phyloP scores from a whole-genome alignment of 306 rosid species.

The Prunus kanzakura region DNA sequence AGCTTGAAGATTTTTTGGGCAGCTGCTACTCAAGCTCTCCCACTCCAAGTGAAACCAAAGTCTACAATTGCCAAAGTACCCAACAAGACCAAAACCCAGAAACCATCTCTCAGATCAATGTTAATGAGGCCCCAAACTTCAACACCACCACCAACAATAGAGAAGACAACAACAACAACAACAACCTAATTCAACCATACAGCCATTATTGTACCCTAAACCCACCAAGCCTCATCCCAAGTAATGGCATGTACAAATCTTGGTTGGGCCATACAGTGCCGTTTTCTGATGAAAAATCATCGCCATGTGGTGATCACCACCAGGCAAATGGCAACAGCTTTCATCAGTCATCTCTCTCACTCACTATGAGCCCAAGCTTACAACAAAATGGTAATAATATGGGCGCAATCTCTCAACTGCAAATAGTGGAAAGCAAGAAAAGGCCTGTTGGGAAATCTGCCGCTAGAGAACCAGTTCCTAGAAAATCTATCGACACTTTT shows the following conservation, averaged over 20 bases:
- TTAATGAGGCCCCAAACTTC: constrained; percentile 47
- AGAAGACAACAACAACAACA: neutral
- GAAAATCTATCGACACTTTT: constrained; percentile 90
- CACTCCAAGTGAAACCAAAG: constrained; percentile 35
- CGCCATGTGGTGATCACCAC: neutral
- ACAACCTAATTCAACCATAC: constrained; percentile 29
- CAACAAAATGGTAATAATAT: constrained; percentile 24
- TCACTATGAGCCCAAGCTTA: constrained; percentile 67
- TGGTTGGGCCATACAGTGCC: constrained; percentile 64
- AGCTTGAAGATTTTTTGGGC: constrained; percentile 94
- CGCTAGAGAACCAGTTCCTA: constrained; percentile 68
- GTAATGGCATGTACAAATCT: constrained; percentile 55
- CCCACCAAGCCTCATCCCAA: constrained; percentile 39
- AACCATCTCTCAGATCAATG: constrained; percentile 46
- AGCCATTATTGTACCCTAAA: constrained; percentile 34
- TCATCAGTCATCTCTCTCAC: constrained; percentile 49
- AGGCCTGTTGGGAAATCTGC: constrained; percentile 49
- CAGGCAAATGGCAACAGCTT: constrained; percentile 37
- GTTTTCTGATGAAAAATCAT: constrained; percentile 40
- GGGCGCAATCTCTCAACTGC: constrained; percentile 43
- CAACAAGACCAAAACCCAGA: constrained; percentile 35
- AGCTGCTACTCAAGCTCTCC: constrained; percentile 74
- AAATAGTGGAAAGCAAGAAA: constrained; percentile 52
- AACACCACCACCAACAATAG: neutral
- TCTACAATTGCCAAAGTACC: constrained; percentile 33